Percentiles rank a stretch among this genome's conserved stretches.
phyloP scores from a whole-genome alignment of 1,284 basidiomycete species.

The Pulchroboletus neoregius region DNA sequence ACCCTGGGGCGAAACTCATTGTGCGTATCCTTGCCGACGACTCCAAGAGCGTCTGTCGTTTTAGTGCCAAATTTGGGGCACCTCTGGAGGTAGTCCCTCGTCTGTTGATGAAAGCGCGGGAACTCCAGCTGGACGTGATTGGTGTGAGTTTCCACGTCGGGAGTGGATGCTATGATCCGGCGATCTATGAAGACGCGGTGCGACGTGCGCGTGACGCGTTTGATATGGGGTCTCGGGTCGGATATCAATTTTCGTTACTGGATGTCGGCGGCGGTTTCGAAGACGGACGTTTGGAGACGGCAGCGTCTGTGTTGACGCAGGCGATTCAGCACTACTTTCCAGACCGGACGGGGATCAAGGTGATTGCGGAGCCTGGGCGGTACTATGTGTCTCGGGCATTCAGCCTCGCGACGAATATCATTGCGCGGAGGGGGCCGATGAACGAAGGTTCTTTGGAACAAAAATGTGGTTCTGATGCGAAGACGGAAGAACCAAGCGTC shows the following conservation, averaged over 20 bases:
- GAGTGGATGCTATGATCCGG: constrained; percentile 91
- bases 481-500: constrained; percentile 56
- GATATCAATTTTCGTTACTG: constrained; percentile 81
- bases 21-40: constrained; percentile 97
- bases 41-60: constrained; percentile 88
- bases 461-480: constrained; percentile 4
- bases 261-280: constrained; percentile 98
- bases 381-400: constrained; percentile 95
- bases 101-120: constrained; percentile 76
- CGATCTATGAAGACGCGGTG: constrained; percentile 88
- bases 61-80: constrained; percentile 98
- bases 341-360: constrained; percentile 66
- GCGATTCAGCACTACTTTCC: constrained; percentile 87
- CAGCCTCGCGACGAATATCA: constrained; percentile 90
- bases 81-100: constrained; percentile 78
- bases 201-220: constrained; percentile 81
- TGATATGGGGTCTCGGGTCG: constrained; percentile 80
- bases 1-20: constrained; percentile 85
- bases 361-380: constrained; percentile 96
- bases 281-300: constrained; percentile 81
- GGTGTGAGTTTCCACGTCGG: constrained; percentile 99
- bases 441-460: constrained; percentile 22
- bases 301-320: constrained; percentile 68
- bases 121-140: constrained; percentile 82
- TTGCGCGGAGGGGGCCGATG: constrained; percentile 75